Evolutionary conservation across 2,329 filamentous ascomycete genomes (phyloP).

Genomic region (Botrytis elliptica): DNA sequence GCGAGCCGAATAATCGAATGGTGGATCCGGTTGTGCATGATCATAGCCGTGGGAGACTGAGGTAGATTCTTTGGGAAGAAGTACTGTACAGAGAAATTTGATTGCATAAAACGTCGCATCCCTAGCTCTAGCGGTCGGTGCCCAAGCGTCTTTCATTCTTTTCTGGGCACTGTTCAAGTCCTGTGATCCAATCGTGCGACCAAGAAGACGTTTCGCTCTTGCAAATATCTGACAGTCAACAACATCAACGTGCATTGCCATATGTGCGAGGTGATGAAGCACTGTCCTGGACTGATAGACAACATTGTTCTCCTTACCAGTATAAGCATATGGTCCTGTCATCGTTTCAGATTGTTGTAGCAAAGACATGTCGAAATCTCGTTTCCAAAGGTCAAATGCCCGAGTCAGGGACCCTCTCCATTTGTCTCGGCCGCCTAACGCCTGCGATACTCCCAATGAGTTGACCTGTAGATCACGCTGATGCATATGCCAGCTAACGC

Average conservation of each 20-base stretch:
- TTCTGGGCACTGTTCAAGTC: slow-evolving; percentile 78
- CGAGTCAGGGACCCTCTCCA: slow-evolving; percentile 83
- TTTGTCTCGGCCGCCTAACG: slow-evolving; percentile 82
- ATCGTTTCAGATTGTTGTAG: slow-evolving; percentile 53
- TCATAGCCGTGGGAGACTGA: slow-evolving; percentile 35
- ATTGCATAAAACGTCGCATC: slow-evolving; percentile 92
- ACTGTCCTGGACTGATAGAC: slow-evolving; percentile 88
- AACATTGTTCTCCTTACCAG: slow-evolving; percentile 59
- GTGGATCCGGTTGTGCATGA: slow-evolving; percentile 36
- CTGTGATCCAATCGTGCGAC: slow-evolving; percentile 76
- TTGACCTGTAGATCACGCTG: slow-evolving; percentile 91
- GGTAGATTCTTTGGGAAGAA: slow-evolving; percentile 58
- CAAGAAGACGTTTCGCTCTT: slow-evolving; percentile 78
- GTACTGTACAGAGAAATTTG: slow-evolving; percentile 81
- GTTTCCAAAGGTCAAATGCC: slow-evolving; percentile 92
- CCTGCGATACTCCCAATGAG: slow-evolving; percentile 74
- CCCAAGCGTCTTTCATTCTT: slow-evolving; percentile 87
- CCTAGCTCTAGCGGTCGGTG: slow-evolving; percentile 79
- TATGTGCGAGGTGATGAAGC: slow-evolving; percentile 89
- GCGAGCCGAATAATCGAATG: slow-evolving; percentile 69
- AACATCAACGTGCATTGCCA: slow-evolving; percentile 96
- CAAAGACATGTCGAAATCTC: slow-evolving; percentile 82
- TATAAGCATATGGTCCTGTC: slow-evolving; percentile 54
- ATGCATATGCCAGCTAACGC: slow-evolving; percentile 97
- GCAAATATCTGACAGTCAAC: slow-evolving; percentile 98